These are phyloP conservation scores for Fusarium sp. DNA, from an alignment of 2,329 filamentous ascomycete genomes.

Conservation along the genomic window DNA sequence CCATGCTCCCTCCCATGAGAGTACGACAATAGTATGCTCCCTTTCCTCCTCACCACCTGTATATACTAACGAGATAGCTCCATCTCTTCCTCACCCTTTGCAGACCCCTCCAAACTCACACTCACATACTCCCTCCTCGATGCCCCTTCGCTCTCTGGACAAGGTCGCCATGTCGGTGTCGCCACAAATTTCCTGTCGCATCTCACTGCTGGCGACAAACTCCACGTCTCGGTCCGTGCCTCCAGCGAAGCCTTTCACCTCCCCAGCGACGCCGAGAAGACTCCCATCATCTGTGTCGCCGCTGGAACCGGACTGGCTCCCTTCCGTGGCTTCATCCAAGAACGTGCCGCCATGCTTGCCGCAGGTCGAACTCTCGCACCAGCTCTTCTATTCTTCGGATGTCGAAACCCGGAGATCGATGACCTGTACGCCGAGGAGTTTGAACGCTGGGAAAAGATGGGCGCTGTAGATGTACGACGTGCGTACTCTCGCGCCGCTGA, in stretches of 20 bases:
- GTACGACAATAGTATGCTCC: constrained; percentile 72
- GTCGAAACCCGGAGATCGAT: constrained; percentile 64
- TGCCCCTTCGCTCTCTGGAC: constrained; percentile 61
- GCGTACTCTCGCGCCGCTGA: constrained; percentile 61
- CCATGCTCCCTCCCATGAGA: constrained; percentile 80
- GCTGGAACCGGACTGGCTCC: constrained; percentile 69
- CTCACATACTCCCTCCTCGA: constrained; percentile 77
- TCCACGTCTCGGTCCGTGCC: constrained; percentile 62
- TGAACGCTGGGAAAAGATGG: constrained; percentile 63
- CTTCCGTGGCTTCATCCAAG: constrained; percentile 71
- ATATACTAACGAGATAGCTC: constrained; percentile 54
- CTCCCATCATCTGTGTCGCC: constrained; percentile 62
- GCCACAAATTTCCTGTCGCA: constrained; percentile 69
- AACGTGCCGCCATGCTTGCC: constrained; percentile 63
- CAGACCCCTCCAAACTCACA: constrained; percentile 65
- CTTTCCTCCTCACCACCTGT: background rate
- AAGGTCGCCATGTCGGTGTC: constrained; percentile 66
- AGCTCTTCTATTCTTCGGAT: constrained; percentile 74
- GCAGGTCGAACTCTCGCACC: constrained; percentile 66
- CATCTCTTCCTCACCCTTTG: constrained; percentile 78
- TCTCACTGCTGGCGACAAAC: constrained; percentile 55
- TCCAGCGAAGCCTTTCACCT: constrained; percentile 61
- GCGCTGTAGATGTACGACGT: constrained; percentile 65
- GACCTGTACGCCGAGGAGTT: constrained; percentile 70
- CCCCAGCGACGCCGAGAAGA: constrained; percentile 56